Conservation (phyloP, 352 stramenopile genomes). For the Hyphochytrium catenoides region DNA sequence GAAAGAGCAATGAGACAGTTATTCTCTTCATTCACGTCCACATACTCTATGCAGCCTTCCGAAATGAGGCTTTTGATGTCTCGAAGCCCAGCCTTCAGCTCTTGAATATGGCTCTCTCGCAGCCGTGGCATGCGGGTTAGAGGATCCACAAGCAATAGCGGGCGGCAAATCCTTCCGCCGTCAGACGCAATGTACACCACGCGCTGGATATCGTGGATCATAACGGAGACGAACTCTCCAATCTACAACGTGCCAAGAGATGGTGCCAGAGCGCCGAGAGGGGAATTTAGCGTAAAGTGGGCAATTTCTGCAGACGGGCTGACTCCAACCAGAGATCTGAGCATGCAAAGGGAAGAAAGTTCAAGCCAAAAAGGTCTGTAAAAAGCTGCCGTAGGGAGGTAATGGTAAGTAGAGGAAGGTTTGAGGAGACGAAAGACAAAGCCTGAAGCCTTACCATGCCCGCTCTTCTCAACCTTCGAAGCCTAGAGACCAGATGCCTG, state of each 20-base stretch:
- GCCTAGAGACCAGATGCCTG: conserved; percentile 54
- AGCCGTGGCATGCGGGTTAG: conserved; percentile 68
- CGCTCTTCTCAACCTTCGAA: conserved; percentile 50
- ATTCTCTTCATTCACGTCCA: conserved; percentile 99
- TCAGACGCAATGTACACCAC: conserved; percentile 96
- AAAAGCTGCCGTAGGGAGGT: no score
- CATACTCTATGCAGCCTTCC: conserved; percentile 95
- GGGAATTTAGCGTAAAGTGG: no score
- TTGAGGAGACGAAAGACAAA: no score
- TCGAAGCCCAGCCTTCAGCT: conserved; percentile 43
- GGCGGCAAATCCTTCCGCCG: conserved; percentile 89
- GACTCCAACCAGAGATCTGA: no score
- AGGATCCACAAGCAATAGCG: conserved; percentile 79
- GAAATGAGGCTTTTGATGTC: conserved; percentile 59
- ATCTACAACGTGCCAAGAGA: conserved; percentile 14
- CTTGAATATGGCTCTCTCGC: conserved; percentile 82
- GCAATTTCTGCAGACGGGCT: no score
- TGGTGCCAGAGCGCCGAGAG: no score
- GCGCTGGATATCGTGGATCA: conserved; percentile 88
- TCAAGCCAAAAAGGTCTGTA: no score
- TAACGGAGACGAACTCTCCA: conserved; percentile 95
- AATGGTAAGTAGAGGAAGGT: no score
- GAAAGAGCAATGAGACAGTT: conserved; percentile 95
- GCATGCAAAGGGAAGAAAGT: no score
- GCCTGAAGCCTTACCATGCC: no score